Evolutionary conservation across 139 green algal genomes (phyloP).

Genomic region (Haematococcus lacustris): DNA sequence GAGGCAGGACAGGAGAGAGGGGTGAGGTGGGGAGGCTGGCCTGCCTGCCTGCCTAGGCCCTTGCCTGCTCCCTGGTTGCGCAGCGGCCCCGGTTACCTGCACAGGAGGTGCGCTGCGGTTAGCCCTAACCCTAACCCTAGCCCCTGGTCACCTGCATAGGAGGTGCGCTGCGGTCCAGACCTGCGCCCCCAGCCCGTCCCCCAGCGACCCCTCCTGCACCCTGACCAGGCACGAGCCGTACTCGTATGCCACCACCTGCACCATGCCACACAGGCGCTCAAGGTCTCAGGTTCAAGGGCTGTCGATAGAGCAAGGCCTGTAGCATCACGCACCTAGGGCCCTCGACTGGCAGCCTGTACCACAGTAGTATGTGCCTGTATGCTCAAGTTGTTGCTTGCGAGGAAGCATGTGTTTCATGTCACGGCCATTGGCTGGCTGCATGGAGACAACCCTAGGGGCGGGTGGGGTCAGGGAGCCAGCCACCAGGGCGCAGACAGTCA

Average conservation of each 20-base stretch:
- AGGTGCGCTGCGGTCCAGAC: conserved; percentile 63
- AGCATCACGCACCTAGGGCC: no score
- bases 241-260: conserved; percentile 31
- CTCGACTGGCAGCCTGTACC: background rate
- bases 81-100: no score
- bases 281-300: background rate
- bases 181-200: conserved; percentile 67
- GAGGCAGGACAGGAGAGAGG: no score
- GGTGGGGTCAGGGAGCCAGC: no score
- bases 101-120: no score
- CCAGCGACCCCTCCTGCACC: conserved; percentile 59
- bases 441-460: no score
- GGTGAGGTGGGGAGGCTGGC: no score
- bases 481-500: no score
- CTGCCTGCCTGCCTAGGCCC: no score
- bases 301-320: background rate
- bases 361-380: background rate
- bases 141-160: conserved; percentile 35
- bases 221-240: conserved; percentile 39
- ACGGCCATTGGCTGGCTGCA: background rate
- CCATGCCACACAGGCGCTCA: background rate
- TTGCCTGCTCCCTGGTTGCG: no score
- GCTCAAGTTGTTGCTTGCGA: background rate
- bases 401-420: background rate
- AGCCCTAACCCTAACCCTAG: no score